Evolutionary conservation across 106 monocot genomes (phyloP).

Genomic region (Allium fistulosum): DNA sequence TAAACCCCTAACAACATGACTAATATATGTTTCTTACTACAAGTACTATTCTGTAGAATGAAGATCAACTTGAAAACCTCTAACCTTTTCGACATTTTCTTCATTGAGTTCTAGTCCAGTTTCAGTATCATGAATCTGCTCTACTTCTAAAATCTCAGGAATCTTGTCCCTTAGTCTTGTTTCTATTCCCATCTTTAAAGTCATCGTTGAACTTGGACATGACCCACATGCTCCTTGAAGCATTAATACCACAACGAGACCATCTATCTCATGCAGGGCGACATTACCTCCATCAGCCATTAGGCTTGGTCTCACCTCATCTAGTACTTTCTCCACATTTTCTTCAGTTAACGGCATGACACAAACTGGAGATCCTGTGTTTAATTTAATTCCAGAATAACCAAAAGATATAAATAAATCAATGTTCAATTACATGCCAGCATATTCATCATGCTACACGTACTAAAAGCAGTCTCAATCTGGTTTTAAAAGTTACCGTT

Average conservation of each 20-base stretch:
- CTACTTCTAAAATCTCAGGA: conserved; percentile 72
- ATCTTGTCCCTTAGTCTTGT: conserved; percentile 93
- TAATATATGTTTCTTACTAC: too few species aligned
- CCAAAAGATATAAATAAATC: background rate
- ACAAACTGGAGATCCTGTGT: conserved; percentile 16
- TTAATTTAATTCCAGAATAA: background rate
- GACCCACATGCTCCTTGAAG: conserved; percentile 97
- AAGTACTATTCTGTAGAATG: background rate
- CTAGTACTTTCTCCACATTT: conserved; percentile 84
- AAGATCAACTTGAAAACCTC: background rate
- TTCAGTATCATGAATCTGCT: conserved; percentile 90
- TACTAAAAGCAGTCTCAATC: background rate
- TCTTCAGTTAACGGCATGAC: conserved; percentile 93
- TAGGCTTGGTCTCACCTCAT: conserved; percentile 83
- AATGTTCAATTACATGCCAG: background rate
- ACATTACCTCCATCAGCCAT: conserved; percentile 96
- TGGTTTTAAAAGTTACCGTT: background rate
- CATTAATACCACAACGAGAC: conserved; percentile 87
- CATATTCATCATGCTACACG: too few species aligned
- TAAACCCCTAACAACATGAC: too few species aligned
- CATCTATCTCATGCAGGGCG: conserved; percentile 92
- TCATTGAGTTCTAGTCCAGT: conserved; percentile 88
- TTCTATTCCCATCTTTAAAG: conserved; percentile 94
- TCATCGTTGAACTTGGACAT: conserved; percentile 96
- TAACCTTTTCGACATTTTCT: conserved; percentile 95